Conservation (phyloP, 1,139 yeast species). For the Kodamaea plutei region DNA sequence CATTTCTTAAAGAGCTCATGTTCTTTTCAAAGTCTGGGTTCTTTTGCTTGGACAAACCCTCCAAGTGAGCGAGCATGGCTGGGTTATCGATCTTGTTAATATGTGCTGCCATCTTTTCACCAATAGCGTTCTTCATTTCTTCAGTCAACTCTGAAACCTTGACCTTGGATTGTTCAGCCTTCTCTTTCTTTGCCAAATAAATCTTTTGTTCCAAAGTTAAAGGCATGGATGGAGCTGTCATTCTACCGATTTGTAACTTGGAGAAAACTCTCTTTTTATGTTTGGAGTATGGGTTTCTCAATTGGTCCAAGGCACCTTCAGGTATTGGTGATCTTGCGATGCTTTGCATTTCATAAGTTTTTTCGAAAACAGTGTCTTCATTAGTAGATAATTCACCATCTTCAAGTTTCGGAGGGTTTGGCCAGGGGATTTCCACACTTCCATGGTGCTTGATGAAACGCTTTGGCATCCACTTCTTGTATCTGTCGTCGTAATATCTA, state of each 20-base stretch:
- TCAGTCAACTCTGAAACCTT: slow-evolving; percentile 51
- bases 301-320: slow-evolving; percentile 54
- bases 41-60: slow-evolving; percentile 29
- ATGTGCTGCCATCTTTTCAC: slow-evolving; percentile 60
- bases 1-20: no score
- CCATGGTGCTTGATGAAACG: slow-evolving; percentile 71
- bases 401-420: slow-evolving; percentile 65
- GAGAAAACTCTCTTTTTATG: slow-evolving; percentile 55
- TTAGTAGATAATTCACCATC: slow-evolving; percentile 60
- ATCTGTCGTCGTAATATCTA: slow-evolving; percentile 67
- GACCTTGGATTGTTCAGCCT: slow-evolving; percentile 34
- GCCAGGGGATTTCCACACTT: slow-evolving; percentile 82
- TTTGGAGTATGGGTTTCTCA: slow-evolving; percentile 69
- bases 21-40: slow-evolving; percentile 33
- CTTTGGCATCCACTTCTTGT: slow-evolving; percentile 70
- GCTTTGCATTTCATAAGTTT: slow-evolving; percentile 71
- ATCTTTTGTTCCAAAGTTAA: slow-evolving; percentile 59
- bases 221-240: slow-evolving; percentile 78
- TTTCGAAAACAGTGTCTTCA: slow-evolving; percentile 59
- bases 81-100: slow-evolving; percentile 41
- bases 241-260: slow-evolving; percentile 56
- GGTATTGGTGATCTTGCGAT: slow-evolving; percentile 71
- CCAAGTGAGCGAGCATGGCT: slow-evolving; percentile 37
- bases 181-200: slow-evolving; percentile 48
- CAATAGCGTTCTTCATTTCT: slow-evolving; percentile 68